Base-by-base conservation (phyloP, 106 monocot species). In the Allium cepa region DNA sequence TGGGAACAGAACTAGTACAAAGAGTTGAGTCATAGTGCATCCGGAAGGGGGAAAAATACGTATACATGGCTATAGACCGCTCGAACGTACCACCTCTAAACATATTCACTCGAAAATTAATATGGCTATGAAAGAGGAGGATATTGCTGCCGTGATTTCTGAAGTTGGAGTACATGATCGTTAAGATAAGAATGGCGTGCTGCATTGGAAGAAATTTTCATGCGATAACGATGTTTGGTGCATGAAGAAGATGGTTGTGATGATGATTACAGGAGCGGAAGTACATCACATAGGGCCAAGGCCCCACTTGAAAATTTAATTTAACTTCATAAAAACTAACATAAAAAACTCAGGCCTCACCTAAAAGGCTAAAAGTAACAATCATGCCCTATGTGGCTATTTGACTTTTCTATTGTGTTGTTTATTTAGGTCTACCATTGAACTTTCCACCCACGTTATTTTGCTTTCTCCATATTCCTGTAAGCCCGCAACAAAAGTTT, bases 41-140 rank as follows among this genome's bases (percentile, higher is more conserved):
- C 8, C 52, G 17, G 12, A 28, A 49, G 7, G 88, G 84, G 0
- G 90, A 85, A 2, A 71, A 75, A 68, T 83, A 90, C 82, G 72
- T 78, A 11, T 85, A 85, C 80, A 80, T 90, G 71, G 88, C 88
- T 2, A 85, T 84, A 12, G 84, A 85, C 48, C 47, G 63, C 3
- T 50, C 73, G 17, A 89, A 89, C 79, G 6, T 71, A 15, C 79
- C 88, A 45, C 85, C 82, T 11, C 69, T 89, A 12, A 53, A 47
- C 47, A 84, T 89, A 51, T 89, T 89, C 84, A 80, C 77, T 17
- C 22, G 57, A 5, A 66, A 59, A 45, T 69, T 15, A 64, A 73
- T 14, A 9, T 73, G 63, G 72, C 72, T 7, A 50, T 64, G 72
- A 46, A 64, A 56, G 55, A 55, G 0, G 53, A 28, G 45, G 63